Evolutionary conservation across 805 yeast genomes (phyloP), one percentile per base, ranked within the genome.

Genomic region (Myxozyma nipponensis): DNA sequence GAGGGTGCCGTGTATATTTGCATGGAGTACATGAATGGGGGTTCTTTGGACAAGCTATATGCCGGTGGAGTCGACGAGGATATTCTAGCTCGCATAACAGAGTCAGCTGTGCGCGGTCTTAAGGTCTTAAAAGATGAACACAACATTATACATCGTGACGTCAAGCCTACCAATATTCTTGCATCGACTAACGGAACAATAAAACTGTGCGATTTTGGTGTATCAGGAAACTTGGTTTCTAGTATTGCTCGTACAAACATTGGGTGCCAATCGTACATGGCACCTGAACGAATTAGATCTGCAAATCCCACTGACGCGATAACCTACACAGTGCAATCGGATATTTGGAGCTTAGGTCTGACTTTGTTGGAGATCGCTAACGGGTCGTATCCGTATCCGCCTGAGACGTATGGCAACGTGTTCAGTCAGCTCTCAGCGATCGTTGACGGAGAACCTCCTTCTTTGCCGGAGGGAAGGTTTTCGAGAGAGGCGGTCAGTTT

Each of bases 1-100:
- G 98, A 93, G 69, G 96, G 97, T 42, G 96, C 97, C 0, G 98
- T 91, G 24, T 93, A 90, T 70, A 88, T 91, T 87, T 93, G 98
- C 70, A 91, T 91, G 78, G 98, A 91, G 70, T 87, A 82, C 67
- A 91, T 91, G 98, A 95, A 88, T 67, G 97, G 96, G 42, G 96
- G 96, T 0, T 87, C 96, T 0, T 71, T 91, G 52, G 96, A 91
- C 69, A 86, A 85, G 63, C 75, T 90, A 15, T 91, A 89, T 67
- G 84, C 81, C 2, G 72, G 72, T n/a, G 73, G 69, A 42, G 57
- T 58, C 28, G 84, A 83, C 56, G 98, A 91, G 65, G 78, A 81
- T 4, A 83, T 84, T 56, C 72, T 91, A 50, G 95, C 95, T 2
- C 80, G 77, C 60, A 83, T 90, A 41, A 79, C 95, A 3, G 84